Base-by-base conservation (phyloP, 805 yeast species). In the Scheffersomyces ergatensis region DNA sequence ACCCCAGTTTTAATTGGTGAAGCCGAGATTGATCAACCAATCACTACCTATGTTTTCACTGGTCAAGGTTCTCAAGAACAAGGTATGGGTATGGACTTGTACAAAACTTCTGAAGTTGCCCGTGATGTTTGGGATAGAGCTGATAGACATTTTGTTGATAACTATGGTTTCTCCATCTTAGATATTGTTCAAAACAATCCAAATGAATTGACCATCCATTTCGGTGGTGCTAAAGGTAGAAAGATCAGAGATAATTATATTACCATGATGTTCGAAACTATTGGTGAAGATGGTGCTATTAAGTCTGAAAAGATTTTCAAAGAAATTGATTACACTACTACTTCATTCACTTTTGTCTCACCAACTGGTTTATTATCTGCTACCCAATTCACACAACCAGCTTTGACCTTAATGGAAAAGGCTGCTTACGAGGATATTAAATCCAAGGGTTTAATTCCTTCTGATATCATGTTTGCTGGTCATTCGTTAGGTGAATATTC, bases 21-120 rank as follows among this genome's bases (percentile, higher is more conserved):
- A 73, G 99, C 99, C 42, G 99, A 93, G 74, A 90, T 95, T 58
- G 98, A 93, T 56, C 99, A 93, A 73, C 99, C 99, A 25, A 85
- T 84, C 39, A 87, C 98, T 33, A 85, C 99, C 16, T 93, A 87
- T 64, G 96, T 93, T 43, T 93, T 95, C 73, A 93, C 99, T 50
- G 99, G 99, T 62, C 99, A 93, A 77, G 99, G 99, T 67, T 92
- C 99, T 46, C 99, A 93, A 72, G 99, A 95, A 69, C 99, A 95
- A 75, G 97, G 97, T 65, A 93, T 93, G 99, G 99, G 99, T 77
- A 93, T 93, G 99, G 99, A 93, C 67, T 78, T 93, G 62, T 93
- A 93, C 68, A 83, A 82, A 50, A 77, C 85, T 32, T 86, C 96
- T 37, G 89, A 80, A 23, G 97, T 93, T 63, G 99, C 99, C 39